A percentile compares a stretch with the other conserved stretches of the same genome.
Conservation (phyloP, 2,329 filamentous ascomycete genomes). For the Mycogone perniciosa region DNA sequence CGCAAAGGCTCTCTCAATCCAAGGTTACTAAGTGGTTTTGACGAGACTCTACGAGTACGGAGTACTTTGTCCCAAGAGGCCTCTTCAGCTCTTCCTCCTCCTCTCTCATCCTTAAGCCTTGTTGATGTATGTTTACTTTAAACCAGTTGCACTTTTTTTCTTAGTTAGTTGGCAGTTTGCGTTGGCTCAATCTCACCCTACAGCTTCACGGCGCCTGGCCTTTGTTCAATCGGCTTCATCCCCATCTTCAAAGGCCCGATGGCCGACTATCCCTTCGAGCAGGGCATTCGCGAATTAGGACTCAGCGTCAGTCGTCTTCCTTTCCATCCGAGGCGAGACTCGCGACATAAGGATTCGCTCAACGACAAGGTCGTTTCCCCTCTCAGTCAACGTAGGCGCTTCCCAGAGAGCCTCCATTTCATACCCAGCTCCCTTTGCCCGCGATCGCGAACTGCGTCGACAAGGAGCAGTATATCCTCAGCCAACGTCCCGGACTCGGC, state of each 20-base stretch:
- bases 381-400: conserved; percentile 17
- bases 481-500: conserved; percentile 33
- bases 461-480: conserved; percentile 33
- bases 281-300: conserved; percentile 9
- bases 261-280: conserved; percentile 11
- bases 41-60: too few relatives aligned
- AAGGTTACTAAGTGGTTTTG: too few relatives aligned
- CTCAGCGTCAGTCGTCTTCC: conserved; percentile 5
- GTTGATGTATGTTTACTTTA: not conserved
- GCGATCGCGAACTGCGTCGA: conserved; percentile 32
- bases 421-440: conserved; percentile 22
- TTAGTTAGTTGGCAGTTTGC: not conserved
- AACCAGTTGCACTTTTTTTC: not conserved
- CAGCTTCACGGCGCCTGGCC: not conserved
- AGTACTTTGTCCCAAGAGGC: too few relatives aligned
- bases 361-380: conserved; percentile 17
- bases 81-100: too few relatives aligned
- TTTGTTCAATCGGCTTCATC: not conserved
- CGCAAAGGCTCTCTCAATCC: too few relatives aligned
- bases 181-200: not conserved
- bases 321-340: conserved; percentile 11
- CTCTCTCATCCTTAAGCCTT: too few relatives aligned
- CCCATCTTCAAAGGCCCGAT: conserved; percentile 2
- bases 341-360: conserved; percentile 8
- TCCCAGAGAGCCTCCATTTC: conserved; percentile 28